Evolutionary conservation across 768 basidiomycete genomes (phyloP), one percentile per base, ranked within the genome.

Genomic region (Naematelia aurantialba): DNA sequence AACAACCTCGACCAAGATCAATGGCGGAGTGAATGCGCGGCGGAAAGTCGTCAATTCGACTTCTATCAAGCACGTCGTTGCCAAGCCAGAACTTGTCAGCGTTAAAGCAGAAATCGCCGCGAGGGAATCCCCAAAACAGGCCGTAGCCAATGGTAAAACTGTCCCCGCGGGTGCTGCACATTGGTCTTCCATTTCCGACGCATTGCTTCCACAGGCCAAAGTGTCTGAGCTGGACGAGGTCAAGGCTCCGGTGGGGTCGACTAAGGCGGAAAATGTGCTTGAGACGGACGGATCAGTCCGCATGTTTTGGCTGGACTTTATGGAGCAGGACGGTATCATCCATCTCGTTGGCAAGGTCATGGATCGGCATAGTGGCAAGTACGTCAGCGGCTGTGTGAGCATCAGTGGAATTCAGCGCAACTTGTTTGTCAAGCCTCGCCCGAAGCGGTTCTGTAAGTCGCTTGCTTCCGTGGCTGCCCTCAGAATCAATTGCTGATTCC

Each of bases 251-350:
- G 27, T 59, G 2, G 65, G 68, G n/a, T 61, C 61, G 19, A 52
- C 57, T 31, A 68, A 68, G 52, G 52, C 55, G 25, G 66, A 68
- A 48, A 70, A 78, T 44, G 87, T 86, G 0, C 81, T 92, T 1
- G 90, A 97, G 70, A 79, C 83, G 3, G 91, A 96, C 63, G 91
- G 90, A 1, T 88, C 85, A 2, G 79, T 98, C 13, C 83, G 83
- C 25, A 92, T 99, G 81, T 99, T 87, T 80, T 99, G 96, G 96
- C 81, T 97, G 21, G 96, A 99, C 72, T 91, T 91, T 69, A 84
- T 93, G 30, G 91, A 98, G 73, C 84, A 88, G 14, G 61, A 76
- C 24, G 94, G 92, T 14, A 84, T 83, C 59, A 80, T 99, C 2
- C 87, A 90, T 73, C 87, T 99, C 63, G 84, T 89, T 45, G 96